A percentile compares a stretch with the other conserved stretches of the same genome.
These are phyloP conservation scores for Penstemon eatonii DNA, from an alignment of 257 asterid species.

Conservation along the genomic window DNA sequence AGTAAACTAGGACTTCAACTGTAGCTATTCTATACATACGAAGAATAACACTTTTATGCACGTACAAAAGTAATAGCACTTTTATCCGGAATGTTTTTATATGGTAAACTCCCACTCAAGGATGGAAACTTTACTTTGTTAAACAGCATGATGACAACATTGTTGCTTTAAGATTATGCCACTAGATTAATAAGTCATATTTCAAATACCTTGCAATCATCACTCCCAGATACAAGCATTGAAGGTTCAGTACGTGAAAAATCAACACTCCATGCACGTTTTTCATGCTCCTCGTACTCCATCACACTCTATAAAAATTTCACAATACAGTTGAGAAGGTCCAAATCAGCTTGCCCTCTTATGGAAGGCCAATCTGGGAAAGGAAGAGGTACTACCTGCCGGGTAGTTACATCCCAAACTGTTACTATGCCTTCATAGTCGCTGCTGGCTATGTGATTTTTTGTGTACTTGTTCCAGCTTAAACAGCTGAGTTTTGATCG, in stretches of 20 bases:
- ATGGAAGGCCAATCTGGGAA: conserved; percentile 17
- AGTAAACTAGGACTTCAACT: no score
- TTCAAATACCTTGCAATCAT: conserved; percentile 82
- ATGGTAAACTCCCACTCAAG: no score
- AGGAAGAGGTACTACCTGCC: conserved; percentile 54
- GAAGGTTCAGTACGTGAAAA: conserved; percentile 79
- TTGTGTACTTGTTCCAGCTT: conserved; percentile 84
- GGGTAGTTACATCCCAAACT: conserved; percentile 89
- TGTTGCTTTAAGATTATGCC: no score
- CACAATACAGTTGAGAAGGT: conserved; percentile 15
- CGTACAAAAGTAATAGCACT: no score
- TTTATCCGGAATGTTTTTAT: no score
- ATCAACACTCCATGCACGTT: conserved; percentile 96
- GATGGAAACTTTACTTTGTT: no score
- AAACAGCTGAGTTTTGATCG: conserved; percentile 83
- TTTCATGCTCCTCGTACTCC: conserved; percentile 96
- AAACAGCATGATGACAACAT: no score
- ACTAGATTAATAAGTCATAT: background rate
- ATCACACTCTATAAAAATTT: conserved; percentile 61
- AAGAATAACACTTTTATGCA: no score
- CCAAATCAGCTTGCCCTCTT: conserved; percentile 18
- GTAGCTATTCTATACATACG: no score
- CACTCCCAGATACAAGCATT: conserved; percentile 91
- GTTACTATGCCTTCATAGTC: conserved; percentile 93
- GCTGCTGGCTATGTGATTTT: conserved; percentile 80